Conservation (phyloP, 495 filamentous ascomycete genomes). For the Terfezia boudieri region DNA sequence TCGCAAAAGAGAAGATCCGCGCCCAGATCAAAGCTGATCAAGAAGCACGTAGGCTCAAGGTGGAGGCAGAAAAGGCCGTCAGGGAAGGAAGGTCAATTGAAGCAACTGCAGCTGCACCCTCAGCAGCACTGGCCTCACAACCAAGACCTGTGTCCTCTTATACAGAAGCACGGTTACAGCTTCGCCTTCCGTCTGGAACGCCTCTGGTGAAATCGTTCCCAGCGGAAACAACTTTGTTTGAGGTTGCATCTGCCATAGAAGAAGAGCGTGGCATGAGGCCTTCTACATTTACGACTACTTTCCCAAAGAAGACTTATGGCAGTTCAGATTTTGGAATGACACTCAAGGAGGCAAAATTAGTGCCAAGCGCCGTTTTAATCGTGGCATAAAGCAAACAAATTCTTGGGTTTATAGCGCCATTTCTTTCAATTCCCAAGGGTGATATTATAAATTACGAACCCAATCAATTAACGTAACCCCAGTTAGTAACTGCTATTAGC, state of each 20-base stretch:
- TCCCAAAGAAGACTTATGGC: constrained; percentile 61
- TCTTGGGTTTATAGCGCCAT: no score
- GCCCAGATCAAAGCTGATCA: constrained; percentile 84
- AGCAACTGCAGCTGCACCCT: constrained; percentile 26
- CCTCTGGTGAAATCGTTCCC: constrained; percentile 57
- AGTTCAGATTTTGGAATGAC: constrained; percentile 69
- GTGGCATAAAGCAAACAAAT: constrained; percentile 28
- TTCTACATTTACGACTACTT: constrained; percentile 58
- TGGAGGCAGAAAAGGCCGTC: constrained; percentile 63
- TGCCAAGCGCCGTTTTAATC: constrained; percentile 71
- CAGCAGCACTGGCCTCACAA: neutral
- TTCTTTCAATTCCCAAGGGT: no score
- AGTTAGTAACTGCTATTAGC: no score
- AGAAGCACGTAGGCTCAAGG: constrained; percentile 56
- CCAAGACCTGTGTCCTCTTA: constrained; percentile 27
- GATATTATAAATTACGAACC: no score
- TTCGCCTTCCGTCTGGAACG: constrained; percentile 46
- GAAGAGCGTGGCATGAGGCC: constrained; percentile 29
- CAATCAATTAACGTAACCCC: no score
- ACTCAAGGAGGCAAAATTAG: constrained; percentile 73
- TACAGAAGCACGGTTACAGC: constrained; percentile 56
- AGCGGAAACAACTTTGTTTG: constrained; percentile 74
- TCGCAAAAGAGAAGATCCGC: constrained; percentile 68
- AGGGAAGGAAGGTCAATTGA: constrained; percentile 42
- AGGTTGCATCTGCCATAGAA: constrained; percentile 57